Evolutionary conservation across 176 grass and related monocot genomes (phyloP).

Genomic region (Areca catechu): DNA sequence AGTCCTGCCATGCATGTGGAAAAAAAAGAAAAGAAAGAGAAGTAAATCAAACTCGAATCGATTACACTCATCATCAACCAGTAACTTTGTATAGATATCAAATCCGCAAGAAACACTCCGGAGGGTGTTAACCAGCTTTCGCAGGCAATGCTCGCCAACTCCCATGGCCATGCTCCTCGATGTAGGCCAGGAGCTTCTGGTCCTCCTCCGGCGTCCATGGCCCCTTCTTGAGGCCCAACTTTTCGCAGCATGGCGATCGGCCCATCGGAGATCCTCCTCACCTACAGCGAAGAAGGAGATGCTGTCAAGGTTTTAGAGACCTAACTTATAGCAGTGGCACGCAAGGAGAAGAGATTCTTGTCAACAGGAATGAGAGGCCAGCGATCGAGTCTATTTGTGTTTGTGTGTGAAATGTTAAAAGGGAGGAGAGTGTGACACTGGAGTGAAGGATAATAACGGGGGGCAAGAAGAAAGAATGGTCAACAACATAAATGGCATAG

Average conservation of each 20-base stretch:
- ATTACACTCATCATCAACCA: no score
- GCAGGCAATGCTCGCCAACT: conserved; percentile 90
- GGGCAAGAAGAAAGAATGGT: conserved; percentile 23
- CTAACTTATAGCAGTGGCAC: conserved; percentile 1
- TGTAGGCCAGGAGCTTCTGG: conserved; percentile 85
- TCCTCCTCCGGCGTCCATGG: conserved; percentile 85
- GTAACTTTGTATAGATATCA: no score
- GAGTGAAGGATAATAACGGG: background rate
- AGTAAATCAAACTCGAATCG: no score
- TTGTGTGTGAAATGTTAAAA: conserved; percentile 3
- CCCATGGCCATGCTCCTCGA: conserved; percentile 90
- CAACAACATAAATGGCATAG: conserved; percentile 26
- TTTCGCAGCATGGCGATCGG: conserved; percentile 86
- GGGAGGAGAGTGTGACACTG: background rate
- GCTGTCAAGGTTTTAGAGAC: no score
- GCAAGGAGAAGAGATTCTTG: conserved; percentile 6
- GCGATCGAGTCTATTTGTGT: conserved; percentile 7
- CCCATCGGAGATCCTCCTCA: conserved; percentile 31
- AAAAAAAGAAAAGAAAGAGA: conserved; percentile 4
- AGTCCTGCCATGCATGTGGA: conserved; percentile 36
- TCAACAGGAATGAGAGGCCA: background rate
- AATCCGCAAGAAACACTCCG: background rate
- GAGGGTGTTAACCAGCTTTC: conserved; percentile 57
- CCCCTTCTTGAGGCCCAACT: conserved; percentile 88
- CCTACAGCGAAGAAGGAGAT: background rate